Base-by-base conservation (phyloP, 768 basidiomycete genomes). In the Tricholoma bakamatsutake region DNA sequence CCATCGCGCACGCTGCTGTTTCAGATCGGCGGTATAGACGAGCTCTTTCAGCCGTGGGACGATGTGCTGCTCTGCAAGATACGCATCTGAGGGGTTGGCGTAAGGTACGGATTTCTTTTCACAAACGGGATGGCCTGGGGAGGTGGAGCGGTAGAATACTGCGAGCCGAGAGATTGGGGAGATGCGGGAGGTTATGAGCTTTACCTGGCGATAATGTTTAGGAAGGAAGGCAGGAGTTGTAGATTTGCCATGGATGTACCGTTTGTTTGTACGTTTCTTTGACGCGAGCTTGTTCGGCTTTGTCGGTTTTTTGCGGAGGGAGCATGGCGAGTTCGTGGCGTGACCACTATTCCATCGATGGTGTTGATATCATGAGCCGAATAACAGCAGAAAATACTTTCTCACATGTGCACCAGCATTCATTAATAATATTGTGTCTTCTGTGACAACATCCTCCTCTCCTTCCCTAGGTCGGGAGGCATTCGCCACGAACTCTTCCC, bases 371-470 rank as follows among this genome's bases (percentile, higher is more conserved):
- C 21, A 24, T 21, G 21, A 45, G 1, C 2, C 12, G 57, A 31
- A 43, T n/a, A 28, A 47, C 50, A 42, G 5, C 21, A 13, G 40
- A 51, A 46, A 48, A 15, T 34, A 34, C 10, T 30, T 17, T 57
- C 62, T 15, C 59, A 68, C 68, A 55, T 67, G 63, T 35, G 64
- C 64, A 13, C 68, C 68, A 11, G 66, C 63, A 49, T 69, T 69
- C 57, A 68, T 60, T 31, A 69, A 21, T 30, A 69, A 54, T n/a
- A 69, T 52, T 9, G 67, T 66, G 50, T 69, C 67, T 45, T 67
- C 67, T 13, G 61, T 62, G 12, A 67, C 64, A 10, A 61, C 42
- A 0, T 56, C 59, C 39, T 64, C 64, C 46, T 68, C 69, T 12
- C 63, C 66, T 33, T 55, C 52, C 31, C 63, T 30, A 2, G 62